Percentiles rank a stretch among this genome's conserved stretches.
Conservation (phyloP, 2,329 filamentous ascomycete genomes). For the Hymenoscyphus repandus region DNA sequence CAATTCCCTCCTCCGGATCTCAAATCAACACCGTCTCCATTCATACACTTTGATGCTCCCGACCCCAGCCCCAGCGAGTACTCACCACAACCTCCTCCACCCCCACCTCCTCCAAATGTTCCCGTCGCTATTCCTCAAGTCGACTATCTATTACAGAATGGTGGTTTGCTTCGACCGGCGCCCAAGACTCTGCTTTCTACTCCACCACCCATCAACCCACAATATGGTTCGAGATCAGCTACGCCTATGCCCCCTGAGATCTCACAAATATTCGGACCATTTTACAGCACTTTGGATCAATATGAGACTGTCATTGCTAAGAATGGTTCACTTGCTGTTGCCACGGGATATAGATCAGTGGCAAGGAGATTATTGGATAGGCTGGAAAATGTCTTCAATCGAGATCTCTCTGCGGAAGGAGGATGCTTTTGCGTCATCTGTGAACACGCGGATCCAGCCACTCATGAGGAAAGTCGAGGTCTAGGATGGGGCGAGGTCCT, state of each 20-base stretch:
- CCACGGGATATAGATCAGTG: slow-evolving; percentile 92
- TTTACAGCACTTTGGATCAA: slow-evolving; percentile 77
- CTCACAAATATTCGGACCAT: slow-evolving; percentile 73
- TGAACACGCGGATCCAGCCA: slow-evolving; percentile 44
- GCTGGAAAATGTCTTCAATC: slow-evolving; percentile 87
- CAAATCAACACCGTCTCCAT: slow-evolving; percentile 30
- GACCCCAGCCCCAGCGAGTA: slow-evolving; percentile 25
- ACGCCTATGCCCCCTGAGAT: slow-evolving; percentile 46
- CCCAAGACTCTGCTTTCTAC: slow-evolving; percentile 69
- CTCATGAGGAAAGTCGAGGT: slow-evolving; percentile 51
- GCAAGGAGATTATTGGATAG: slow-evolving; percentile 84
- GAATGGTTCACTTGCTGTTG: slow-evolving; percentile 87
- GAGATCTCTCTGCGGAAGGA: slow-evolving; percentile 77
- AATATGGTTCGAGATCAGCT: slow-evolving; percentile 39
- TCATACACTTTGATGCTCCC: slow-evolving; percentile 34
- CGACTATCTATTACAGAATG: slow-evolving; percentile 87
- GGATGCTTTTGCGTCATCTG: slow-evolving; percentile 85
- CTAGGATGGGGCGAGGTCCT: slow-evolving; percentile 94
- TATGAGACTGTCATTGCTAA: slow-evolving; percentile 77
- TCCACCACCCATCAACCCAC: slow-evolving; percentile 42
- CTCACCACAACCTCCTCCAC: slow-evolving; percentile 57
- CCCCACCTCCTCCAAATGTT: slow-evolving; percentile 54
- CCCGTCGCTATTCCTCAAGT: slow-evolving; percentile 71
- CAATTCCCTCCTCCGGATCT: slow-evolving; percentile 37
- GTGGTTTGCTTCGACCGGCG: slow-evolving; percentile 67